A percentile compares a stretch with the other conserved stretches of the same genome.
Evolutionary conservation across 208 protist species (phyloP).

Genomic region (Wallacemonas sp.): DNA sequence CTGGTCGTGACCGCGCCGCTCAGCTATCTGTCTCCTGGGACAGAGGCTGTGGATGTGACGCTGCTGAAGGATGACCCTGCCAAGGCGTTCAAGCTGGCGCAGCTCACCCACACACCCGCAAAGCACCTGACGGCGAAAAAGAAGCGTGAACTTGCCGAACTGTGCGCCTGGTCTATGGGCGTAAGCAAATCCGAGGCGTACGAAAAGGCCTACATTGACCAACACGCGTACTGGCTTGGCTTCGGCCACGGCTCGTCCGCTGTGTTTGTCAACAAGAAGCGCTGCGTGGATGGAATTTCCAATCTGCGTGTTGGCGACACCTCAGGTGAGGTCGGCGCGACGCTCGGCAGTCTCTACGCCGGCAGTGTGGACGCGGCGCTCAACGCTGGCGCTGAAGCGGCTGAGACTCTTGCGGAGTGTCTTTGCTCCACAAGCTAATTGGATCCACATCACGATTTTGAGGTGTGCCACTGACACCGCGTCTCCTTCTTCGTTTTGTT

Average conservation of each 20-base stretch:
- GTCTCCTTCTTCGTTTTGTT: too few species aligned
- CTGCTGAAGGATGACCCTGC: constrained; percentile 38
- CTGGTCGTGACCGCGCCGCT: constrained; percentile 48
- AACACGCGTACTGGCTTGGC: constrained; percentile 82
- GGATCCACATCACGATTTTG: too few species aligned
- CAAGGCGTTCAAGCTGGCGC: constrained; percentile 64
- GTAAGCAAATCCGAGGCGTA: constrained; percentile 37
- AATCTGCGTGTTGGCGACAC: constrained; percentile 76
- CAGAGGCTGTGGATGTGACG: constrained; percentile 69
- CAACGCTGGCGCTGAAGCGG: constrained; percentile 45
- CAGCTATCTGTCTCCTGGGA: constrained; percentile 30
- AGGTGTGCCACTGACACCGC: too few species aligned
- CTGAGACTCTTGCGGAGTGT: constrained; percentile 16
- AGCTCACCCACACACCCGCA: constrained; percentile 50
- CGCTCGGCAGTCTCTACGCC: constrained; percentile 39
- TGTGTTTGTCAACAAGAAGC: constrained; percentile 31
- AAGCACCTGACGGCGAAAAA: constrained; percentile 43
- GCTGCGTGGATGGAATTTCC: constrained; percentile 25
- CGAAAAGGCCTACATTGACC: constrained; percentile 62
- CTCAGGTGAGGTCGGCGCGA: constrained; percentile 44
- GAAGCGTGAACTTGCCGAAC: constrained; percentile 32
- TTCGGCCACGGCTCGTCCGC: constrained; percentile 69
- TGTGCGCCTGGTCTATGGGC: constrained; percentile 45
- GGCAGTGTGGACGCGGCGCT: constrained; percentile 63
- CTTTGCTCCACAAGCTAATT: too few species aligned